phyloP scores from a whole-genome alignment of 345 rosid species.

The Sisymbrium altissimum region DNA sequence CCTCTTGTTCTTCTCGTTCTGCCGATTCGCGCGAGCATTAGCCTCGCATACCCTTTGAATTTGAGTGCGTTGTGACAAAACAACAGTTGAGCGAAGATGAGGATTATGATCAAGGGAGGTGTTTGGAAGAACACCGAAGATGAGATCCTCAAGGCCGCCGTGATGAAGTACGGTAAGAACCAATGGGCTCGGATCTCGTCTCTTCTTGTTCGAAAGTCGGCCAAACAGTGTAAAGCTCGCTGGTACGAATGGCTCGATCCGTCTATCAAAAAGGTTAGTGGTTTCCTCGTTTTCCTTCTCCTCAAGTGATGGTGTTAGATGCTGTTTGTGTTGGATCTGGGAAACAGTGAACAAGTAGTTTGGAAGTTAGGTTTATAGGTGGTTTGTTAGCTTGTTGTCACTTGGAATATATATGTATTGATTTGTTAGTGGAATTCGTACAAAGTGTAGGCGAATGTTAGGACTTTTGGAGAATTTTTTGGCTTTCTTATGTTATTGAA shows the following conservation, averaged over 20 bases:
- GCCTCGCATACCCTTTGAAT: constrained; percentile 9
- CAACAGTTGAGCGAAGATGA: constrained; percentile 58
- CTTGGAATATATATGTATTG: neutral
- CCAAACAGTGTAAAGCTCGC: constrained; percentile 99
- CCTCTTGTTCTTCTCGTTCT: neutral
- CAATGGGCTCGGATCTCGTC: constrained; percentile 99
- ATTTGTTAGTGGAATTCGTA: neutral
- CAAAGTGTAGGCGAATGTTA: neutral
- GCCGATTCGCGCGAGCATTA: constrained; percentile 9
- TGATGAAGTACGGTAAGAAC: constrained; percentile 98
- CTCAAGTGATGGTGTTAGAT: neutral
- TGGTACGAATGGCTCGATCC: constrained; percentile 99
- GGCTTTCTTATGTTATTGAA: neutral
- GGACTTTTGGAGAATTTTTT: neutral
- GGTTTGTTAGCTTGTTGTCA: neutral
- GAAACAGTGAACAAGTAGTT: neutral
- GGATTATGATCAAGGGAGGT: constrained; percentile 99
- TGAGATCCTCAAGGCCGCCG: constrained; percentile 98
- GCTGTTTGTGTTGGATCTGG: neutral
- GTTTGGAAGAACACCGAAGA: constrained; percentile 99
- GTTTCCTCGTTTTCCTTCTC: neutral
- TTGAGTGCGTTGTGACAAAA: neutral
- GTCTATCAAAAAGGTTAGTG: constrained; percentile 82
- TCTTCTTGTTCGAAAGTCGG: constrained; percentile 95
- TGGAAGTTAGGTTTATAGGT: constrained; percentile 9